Conservation (phyloP, 805 yeast species). For the Pichia kluyveri region DNA sequence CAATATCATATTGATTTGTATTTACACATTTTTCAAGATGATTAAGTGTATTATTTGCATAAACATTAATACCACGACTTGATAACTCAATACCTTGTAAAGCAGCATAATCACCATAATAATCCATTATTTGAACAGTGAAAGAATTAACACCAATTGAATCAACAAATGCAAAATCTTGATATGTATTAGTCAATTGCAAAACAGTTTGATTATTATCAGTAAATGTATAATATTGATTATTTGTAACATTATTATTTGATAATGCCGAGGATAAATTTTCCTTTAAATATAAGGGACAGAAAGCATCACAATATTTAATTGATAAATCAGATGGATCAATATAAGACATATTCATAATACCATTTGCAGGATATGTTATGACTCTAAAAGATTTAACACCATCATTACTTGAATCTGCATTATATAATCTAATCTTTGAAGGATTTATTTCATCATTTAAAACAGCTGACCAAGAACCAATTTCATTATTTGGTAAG, state of each 20-base stretch:
- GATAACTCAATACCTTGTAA: constrained; percentile 66
- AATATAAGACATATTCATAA: constrained; percentile 82
- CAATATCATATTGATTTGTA: constrained; percentile 1
- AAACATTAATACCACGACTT: constrained; percentile 50
- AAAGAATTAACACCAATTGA: constrained; percentile 50
- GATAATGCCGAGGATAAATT: constrained; percentile 21
- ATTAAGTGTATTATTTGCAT: constrained; percentile 69
- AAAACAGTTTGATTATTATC: constrained; percentile 13
- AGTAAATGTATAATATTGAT: constrained; percentile 9
- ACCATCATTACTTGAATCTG: constrained; percentile 35
- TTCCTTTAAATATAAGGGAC: constrained; percentile 51
- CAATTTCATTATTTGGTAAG: constrained; percentile 37
- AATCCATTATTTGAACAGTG: constrained; percentile 53
- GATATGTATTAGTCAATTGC: constrained; percentile 33
- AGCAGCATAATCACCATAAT: constrained; percentile 63
- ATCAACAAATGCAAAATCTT: constrained; percentile 78
- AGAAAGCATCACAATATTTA: constrained; percentile 75
- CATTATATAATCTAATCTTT: constrained; percentile 62
- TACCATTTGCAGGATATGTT: constrained; percentile 74
- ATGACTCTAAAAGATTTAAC: constrained; percentile 61
- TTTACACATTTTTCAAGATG: constrained; percentile 1
- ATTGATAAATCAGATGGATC: constrained; percentile 60
- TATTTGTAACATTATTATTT: background rate
- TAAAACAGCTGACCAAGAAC: constrained; percentile 56
- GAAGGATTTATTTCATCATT: constrained; percentile 56